Evolutionary conservation across 2,329 filamentous ascomycete genomes (phyloP).

Genomic region (Magnaporthales sp.): DNA sequence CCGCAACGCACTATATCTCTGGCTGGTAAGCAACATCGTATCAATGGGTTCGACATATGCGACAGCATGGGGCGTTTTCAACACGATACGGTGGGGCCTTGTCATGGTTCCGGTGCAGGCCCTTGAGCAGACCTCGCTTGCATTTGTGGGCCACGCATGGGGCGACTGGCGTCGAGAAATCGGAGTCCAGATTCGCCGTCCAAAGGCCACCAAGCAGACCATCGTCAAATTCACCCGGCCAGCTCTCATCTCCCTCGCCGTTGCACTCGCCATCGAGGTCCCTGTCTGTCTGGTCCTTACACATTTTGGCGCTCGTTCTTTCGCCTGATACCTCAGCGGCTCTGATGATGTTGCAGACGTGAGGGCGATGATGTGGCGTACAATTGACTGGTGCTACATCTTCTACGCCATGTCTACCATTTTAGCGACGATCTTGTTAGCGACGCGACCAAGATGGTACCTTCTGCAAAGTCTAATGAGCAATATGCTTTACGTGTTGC

Average conservation of each 20-base stretch:
- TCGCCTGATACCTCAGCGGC: conserved; percentile 53
- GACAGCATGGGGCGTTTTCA: too few relatives aligned
- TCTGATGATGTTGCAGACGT: conserved; percentile 50
- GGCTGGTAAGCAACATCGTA: too few relatives aligned
- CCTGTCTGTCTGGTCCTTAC: conserved; percentile 56
- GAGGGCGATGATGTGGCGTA: conserved; percentile 56
- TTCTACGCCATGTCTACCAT: conserved; percentile 60
- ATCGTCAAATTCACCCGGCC: conserved; percentile 36
- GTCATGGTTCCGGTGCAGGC: conserved; percentile 67
- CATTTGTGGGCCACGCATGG: conserved; percentile 62
- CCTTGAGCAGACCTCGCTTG: conserved; percentile 54
- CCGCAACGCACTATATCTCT: too few relatives aligned
- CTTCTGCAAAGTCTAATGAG: conserved; percentile 57
- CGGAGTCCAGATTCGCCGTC: conserved; percentile 13
- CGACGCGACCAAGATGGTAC: conserved; percentile 58
- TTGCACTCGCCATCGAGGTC: conserved; percentile 51
- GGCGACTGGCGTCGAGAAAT: conserved; percentile 34
- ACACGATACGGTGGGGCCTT: too few relatives aligned
- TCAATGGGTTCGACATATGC: too few relatives aligned
- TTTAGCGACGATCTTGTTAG: conserved; percentile 54
- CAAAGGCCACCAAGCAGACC: conserved; percentile 9
- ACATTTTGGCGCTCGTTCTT: conserved; percentile 45
- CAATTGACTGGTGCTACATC: conserved; percentile 59
- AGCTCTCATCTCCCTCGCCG: conserved; percentile 39
- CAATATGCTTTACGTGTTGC: conserved; percentile 60